A percentile compares a stretch with the other conserved stretches of the same genome.
Conservation (phyloP, 495 filamentous ascomycete genomes). For the Penicillium samsonianum region DNA sequence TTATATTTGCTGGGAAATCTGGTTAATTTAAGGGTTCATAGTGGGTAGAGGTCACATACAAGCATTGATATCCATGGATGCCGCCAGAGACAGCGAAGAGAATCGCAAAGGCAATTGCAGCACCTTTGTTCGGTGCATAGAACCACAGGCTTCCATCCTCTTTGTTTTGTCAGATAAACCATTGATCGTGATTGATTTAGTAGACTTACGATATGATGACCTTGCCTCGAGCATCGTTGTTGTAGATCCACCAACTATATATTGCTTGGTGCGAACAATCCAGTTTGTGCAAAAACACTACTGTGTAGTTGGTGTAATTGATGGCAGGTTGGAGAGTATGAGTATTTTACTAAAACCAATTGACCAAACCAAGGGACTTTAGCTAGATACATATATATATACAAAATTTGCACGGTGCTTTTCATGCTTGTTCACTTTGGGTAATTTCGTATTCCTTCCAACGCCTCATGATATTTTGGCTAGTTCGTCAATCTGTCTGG, state of each 20-base stretch:
- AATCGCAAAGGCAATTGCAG: slow-evolving; percentile 65
- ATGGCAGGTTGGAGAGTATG: background rate
- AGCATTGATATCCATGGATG: slow-evolving; percentile 63
- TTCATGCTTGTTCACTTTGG: background rate
- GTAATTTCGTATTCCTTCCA: background rate
- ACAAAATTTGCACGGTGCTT: background rate
- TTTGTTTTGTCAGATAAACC: slow-evolving; percentile 26
- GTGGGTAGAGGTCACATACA: slow-evolving; percentile 36
- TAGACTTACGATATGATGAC: slow-evolving; percentile 22
- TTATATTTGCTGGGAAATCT: slow-evolving; percentile 42
- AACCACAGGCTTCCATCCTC: slow-evolving; percentile 60
- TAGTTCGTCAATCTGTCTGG: background rate
- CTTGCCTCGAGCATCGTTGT: slow-evolving; percentile 22
- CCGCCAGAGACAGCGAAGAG: slow-evolving; percentile 61
- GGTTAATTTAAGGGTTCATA: background rate
- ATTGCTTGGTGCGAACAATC: background rate
- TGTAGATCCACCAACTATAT: background rate
- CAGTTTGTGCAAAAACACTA: background rate
- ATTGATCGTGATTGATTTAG: background rate
- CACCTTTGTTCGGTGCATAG: slow-evolving; percentile 74
- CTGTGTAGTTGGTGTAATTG: background rate
- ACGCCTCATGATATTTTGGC: background rate
- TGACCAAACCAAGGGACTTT: background rate
- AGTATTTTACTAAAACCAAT: background rate
- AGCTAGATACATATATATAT: background rate